phyloP scores from a whole-genome alignment of 495 filamentous ascomycete species.

The Xylaria palmicola region DNA sequence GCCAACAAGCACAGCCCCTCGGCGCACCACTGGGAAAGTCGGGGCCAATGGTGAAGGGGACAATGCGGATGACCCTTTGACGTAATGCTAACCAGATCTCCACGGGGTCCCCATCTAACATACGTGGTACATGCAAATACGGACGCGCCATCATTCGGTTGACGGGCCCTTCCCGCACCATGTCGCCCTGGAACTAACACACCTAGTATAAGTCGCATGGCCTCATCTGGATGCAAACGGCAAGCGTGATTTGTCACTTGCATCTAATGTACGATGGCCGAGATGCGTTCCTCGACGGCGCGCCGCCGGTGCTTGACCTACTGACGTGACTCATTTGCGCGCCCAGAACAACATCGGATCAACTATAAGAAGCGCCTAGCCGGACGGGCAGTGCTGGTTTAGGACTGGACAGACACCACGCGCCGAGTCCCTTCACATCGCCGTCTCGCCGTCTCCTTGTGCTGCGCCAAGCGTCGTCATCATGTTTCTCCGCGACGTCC shows the following conservation, averaged over 20 bases:
- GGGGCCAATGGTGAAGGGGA: too few relatives aligned
- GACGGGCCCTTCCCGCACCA: not conserved
- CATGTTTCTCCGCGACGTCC: slow-evolving; percentile 53
- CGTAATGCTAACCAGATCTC: too few relatives aligned
- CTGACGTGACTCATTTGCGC: not conserved
- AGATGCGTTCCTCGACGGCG: not conserved
- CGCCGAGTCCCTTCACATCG: not conserved
- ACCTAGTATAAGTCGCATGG: too few relatives aligned
- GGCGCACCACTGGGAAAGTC: too few relatives aligned
- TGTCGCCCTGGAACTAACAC: not conserved
- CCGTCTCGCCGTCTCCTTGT: not conserved
- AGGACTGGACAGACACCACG: not conserved
- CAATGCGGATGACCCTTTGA: too few relatives aligned
- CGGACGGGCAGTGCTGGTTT: not conserved
- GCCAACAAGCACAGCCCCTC: too few relatives aligned
- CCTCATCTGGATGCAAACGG: not conserved
- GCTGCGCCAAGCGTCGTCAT: not conserved
- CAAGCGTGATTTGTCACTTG: not conserved
- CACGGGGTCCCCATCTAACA: too few relatives aligned
- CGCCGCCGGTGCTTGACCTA: not conserved
- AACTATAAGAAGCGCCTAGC: not conserved
- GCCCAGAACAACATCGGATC: not conserved
- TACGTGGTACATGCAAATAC: too few relatives aligned
- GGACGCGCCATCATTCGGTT: not conserved
- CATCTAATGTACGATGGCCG: not conserved